A percentile compares a stretch with the other conserved stretches of the same genome.
These are phyloP conservation scores for Juglanconis oblonga DNA, from an alignment of 2,329 filamentous ascomycete genomes.

Conservation along the genomic window DNA sequence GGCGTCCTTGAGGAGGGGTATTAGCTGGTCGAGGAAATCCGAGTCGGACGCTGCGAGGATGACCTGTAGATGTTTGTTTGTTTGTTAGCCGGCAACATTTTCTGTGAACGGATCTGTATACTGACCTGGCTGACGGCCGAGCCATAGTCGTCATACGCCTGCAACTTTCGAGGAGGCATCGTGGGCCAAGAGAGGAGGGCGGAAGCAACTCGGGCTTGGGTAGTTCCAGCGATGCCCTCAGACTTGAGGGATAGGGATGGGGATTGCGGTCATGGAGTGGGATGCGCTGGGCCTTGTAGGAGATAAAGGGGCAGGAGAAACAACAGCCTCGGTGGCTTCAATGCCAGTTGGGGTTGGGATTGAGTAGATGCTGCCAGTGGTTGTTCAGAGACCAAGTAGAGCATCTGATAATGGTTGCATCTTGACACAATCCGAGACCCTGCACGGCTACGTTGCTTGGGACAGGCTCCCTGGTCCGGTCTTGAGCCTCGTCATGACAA, in stretches of 20 bases:
- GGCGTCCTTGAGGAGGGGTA: conserved; percentile 90
- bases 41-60: conserved; percentile 87
- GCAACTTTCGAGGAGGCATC: conserved; percentile 21
- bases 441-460: not conserved
- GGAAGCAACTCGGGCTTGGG: not conserved
- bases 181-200: not conserved
- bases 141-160: conserved; percentile 27
- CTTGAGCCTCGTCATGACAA: too few species aligned
- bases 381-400: too few species aligned
- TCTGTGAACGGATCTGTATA: not conserved
- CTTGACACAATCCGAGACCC: not conserved
- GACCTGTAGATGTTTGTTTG: conserved; percentile 57
- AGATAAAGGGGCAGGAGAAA: not conserved
- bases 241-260: not conserved
- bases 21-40: conserved; percentile 93
- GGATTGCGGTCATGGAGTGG: not conserved
- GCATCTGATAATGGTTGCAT: not conserved
- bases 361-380: not conserved
- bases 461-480: not conserved
- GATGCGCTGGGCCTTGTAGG: not conserved
- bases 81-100: conserved; percentile 9
- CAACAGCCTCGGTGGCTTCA: not conserved
- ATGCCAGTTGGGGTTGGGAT: not conserved
- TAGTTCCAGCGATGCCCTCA: not conserved
- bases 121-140: conserved; percentile 25